A percentile compares a stretch with the other conserved stretches of the same genome.
Evolutionary conservation across 1,284 basidiomycete species (phyloP).

Genomic region (Moesziomyces globuligerus): DNA sequence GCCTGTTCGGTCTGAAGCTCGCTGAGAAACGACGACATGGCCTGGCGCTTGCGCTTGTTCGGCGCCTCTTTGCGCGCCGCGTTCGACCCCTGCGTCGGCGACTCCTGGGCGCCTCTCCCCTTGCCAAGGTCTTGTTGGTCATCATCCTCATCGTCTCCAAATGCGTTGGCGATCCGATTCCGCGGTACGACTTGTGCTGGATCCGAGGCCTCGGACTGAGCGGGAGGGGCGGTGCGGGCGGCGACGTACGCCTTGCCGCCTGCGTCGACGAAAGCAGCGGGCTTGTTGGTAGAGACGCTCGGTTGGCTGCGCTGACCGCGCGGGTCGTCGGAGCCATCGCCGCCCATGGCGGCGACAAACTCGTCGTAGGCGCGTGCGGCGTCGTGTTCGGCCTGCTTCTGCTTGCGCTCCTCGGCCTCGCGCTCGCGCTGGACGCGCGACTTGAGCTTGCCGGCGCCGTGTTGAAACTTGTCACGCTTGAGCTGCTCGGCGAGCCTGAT

Average conservation of each 20-base stretch:
- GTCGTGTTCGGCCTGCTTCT: slow-evolving; percentile 48
- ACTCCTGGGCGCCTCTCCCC: too few relatives aligned
- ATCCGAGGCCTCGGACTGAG: not conserved
- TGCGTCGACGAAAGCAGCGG: slow-evolving; percentile 42
- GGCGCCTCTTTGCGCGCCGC: slow-evolving; percentile 27
- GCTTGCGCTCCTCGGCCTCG: slow-evolving; percentile 55
- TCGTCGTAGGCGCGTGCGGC: slow-evolving; percentile 56
- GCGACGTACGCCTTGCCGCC: slow-evolving; percentile 46
- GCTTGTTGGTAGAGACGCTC: not conserved
- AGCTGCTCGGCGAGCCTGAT: slow-evolving; percentile 27
- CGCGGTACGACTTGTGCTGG: not conserved
- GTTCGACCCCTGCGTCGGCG: too few relatives aligned
- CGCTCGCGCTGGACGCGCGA: slow-evolving; percentile 51
- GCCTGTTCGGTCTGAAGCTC: slow-evolving; percentile 76
- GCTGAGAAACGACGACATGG: slow-evolving; percentile 53
- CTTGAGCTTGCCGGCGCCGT: slow-evolving; percentile 44
- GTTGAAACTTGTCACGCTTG: slow-evolving; percentile 40
- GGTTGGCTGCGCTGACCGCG: not conserved
- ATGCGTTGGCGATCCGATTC: slow-evolving; percentile 19
- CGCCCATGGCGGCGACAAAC: slow-evolving; percentile 55
- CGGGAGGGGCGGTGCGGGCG: not conserved
- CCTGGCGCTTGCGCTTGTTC: slow-evolving; percentile 37
- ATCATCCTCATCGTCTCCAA: slow-evolving; percentile 37
- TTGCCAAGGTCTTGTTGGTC: too few relatives aligned
- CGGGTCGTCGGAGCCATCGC: slow-evolving; percentile 14